A percentile compares a stretch with the other conserved stretches of the same genome.
Conservation (phyloP, 2,329 filamentous ascomycete genomes). For the Pseudogymnoascus sp. region DNA sequence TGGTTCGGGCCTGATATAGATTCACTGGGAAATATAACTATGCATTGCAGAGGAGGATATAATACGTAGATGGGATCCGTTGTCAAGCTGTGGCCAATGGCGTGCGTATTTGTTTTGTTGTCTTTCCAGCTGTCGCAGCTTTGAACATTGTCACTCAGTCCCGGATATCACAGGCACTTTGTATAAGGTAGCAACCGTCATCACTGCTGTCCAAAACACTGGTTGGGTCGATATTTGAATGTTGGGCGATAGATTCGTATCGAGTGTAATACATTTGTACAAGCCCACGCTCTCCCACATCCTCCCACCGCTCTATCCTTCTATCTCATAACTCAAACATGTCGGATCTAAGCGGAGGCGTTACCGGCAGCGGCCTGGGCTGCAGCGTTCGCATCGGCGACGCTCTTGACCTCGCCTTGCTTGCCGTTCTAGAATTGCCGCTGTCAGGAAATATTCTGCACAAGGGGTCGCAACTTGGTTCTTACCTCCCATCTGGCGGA, state of each 20-base stretch:
- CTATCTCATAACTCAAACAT: constrained; percentile 7
- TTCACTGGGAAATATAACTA: neutral
- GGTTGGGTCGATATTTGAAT: constrained; percentile 5
- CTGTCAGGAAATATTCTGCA: constrained; percentile 16
- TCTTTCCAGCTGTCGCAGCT: neutral
- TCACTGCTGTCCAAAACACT: neutral
- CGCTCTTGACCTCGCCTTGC: constrained; percentile 74
- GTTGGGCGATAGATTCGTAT: constrained; percentile 8
- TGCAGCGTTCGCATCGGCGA: constrained; percentile 48
- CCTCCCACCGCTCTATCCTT: neutral
- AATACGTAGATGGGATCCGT: neutral
- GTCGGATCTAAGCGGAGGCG: constrained; percentile 17
- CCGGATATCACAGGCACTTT: neutral
- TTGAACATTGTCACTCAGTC: neutral
- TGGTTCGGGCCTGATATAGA: neutral
- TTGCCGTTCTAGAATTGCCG: constrained; percentile 69
- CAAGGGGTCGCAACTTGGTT: constrained; percentile 11
- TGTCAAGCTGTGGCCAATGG: neutral
- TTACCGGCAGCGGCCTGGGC: constrained; percentile 19
- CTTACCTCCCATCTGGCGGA: constrained; percentile 95
- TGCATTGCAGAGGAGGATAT: neutral
- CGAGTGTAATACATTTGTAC: constrained; percentile 24
- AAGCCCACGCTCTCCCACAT: constrained; percentile 14
- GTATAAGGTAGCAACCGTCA: neutral
- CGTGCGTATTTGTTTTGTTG: neutral